Conservation (phyloP, 768 basidiomycete species). For the Tulasnella sp. region DNA sequence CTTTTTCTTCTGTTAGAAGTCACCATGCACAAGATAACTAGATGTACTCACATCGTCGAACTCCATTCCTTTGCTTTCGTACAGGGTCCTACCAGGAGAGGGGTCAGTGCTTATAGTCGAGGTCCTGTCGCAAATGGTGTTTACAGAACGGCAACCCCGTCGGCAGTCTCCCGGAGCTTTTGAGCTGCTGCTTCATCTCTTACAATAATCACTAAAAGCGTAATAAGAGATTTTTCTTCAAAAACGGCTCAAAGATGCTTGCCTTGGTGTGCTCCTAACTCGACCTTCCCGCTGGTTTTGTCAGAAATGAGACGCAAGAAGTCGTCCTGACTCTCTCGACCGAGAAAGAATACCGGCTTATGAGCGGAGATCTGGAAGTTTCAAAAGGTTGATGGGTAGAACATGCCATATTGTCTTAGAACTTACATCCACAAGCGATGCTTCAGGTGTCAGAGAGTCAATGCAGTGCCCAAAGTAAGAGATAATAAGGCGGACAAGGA, state of each 20-base stretch:
- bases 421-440: not conserved
- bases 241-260: not conserved
- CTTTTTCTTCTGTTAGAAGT: slow-evolving; percentile 43
- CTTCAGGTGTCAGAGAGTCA: slow-evolving; percentile 15
- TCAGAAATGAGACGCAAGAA: not conserved
- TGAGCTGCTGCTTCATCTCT: slow-evolving; percentile 56
- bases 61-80: slow-evolving; percentile 68
- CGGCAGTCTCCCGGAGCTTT: slow-evolving; percentile 62
- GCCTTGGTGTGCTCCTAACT: slow-evolving; percentile 53
- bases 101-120: not conserved
- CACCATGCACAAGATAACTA: not conserved
- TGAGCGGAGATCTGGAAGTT: not conserved
- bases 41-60: slow-evolving; percentile 59
- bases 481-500: slow-evolving; percentile 7
- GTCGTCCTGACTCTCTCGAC: not conserved
- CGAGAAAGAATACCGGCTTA: slow-evolving; percentile 19
- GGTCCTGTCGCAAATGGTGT: no score
- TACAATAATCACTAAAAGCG: slow-evolving; percentile 68
- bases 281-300: not conserved
- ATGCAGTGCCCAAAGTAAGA: slow-evolving; percentile 24
- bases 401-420: not conserved
- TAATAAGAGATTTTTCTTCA: slow-evolving; percentile 48
- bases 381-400: not conserved
- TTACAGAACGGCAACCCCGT: slow-evolving; percentile 49
- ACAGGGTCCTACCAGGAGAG: slow-evolving; percentile 49